A percentile compares a stretch with the other conserved stretches of the same genome.
phyloP scores from a whole-genome alignment of 129 eudicot species.

The Calendula officinalis region DNA sequence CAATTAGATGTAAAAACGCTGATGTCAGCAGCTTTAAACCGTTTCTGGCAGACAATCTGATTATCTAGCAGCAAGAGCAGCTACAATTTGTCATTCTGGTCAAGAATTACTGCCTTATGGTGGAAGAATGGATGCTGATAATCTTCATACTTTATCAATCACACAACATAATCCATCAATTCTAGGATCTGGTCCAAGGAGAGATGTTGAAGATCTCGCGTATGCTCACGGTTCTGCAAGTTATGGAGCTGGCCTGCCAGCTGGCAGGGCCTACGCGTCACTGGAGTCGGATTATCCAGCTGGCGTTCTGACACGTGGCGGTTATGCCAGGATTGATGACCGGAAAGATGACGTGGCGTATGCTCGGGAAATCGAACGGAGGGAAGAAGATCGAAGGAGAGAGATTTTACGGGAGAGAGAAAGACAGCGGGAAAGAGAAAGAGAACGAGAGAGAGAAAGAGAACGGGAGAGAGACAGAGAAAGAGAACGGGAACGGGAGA shows the following conservation, averaged over 20 bases:
- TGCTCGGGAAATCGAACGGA: constrained; percentile 53
- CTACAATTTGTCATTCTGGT: constrained; percentile 47
- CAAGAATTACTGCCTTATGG: constrained; percentile 69
- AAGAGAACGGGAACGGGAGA: constrained; percentile 52
- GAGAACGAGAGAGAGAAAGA: constrained; percentile 46
- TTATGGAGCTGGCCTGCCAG: constrained; percentile 92
- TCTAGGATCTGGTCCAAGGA: constrained; percentile 84
- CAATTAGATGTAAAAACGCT: constrained; percentile 16
- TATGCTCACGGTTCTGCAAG: constrained; percentile 70
- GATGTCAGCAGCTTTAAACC: constrained; percentile 38
- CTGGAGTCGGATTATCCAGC: constrained; percentile 64
- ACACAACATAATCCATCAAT: constrained; percentile 81
- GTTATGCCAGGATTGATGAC: constrained; percentile 67
- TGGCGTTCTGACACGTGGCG: constrained; percentile 50
- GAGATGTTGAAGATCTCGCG: constrained; percentile 66
- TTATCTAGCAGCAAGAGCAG: constrained; percentile 75
- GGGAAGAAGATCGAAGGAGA: constrained; percentile 66
- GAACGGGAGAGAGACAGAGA: constrained; percentile 62
- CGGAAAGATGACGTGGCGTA: constrained; percentile 60
- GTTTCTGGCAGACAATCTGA: constrained; percentile 99
- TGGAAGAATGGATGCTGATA: constrained; percentile 66
- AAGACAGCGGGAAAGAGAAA: constrained; percentile 59
- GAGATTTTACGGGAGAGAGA: constrained; percentile 68
- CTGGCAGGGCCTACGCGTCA: constrained; percentile 90
- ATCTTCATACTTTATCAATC: constrained; percentile 51